phyloP scores from a whole-genome alignment of 768 basidiomycete species.

The Hericium coralloides region DNA sequence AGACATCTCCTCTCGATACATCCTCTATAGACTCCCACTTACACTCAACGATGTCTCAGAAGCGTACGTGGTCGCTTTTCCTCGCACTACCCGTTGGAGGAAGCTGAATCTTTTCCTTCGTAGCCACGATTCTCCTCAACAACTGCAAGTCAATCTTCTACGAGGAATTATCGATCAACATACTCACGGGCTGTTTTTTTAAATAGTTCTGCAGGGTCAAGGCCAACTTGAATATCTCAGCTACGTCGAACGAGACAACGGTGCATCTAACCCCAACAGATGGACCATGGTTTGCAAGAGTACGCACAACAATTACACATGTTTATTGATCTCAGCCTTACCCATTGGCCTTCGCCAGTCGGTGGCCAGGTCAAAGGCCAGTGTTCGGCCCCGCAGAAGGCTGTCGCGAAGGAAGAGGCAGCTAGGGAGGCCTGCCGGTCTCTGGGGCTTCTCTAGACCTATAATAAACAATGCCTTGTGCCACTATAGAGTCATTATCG shows the following conservation, averaged over 20 bases:
- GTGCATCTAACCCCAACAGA: slow-evolving; percentile 1
- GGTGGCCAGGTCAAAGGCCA: slow-evolving; percentile 30
- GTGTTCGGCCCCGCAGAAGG: slow-evolving; percentile 35
- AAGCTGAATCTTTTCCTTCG: not conserved
- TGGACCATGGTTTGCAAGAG: slow-evolving; percentile 7
- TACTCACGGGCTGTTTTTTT: not conserved
- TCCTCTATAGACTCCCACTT: too few relatives aligned
- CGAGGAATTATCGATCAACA: not conserved
- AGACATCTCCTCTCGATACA: too few relatives aligned
- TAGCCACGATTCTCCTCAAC: slow-evolving; percentile 11
- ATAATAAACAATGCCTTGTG: not conserved
- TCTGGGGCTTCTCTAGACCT: slow-evolving; percentile 8
- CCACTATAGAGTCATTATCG: too few relatives aligned
- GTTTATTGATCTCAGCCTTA: too few relatives aligned
- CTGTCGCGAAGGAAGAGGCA: slow-evolving; percentile 26
- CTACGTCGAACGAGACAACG: slow-evolving; percentile 6
- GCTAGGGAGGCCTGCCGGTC: slow-evolving; percentile 19
- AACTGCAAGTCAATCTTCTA: slow-evolving; percentile 3
- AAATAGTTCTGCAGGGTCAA: slow-evolving; percentile 5
- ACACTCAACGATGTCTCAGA: too few relatives aligned
- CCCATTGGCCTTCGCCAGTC: not conserved
- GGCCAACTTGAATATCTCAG: not conserved
- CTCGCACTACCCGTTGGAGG: too few relatives aligned
- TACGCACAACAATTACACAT: slow-evolving; percentile 12
- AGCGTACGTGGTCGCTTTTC: too few relatives aligned